Evolutionary conservation across 768 basidiomycete species (phyloP).

Genomic region (Russula earlei): DNA sequence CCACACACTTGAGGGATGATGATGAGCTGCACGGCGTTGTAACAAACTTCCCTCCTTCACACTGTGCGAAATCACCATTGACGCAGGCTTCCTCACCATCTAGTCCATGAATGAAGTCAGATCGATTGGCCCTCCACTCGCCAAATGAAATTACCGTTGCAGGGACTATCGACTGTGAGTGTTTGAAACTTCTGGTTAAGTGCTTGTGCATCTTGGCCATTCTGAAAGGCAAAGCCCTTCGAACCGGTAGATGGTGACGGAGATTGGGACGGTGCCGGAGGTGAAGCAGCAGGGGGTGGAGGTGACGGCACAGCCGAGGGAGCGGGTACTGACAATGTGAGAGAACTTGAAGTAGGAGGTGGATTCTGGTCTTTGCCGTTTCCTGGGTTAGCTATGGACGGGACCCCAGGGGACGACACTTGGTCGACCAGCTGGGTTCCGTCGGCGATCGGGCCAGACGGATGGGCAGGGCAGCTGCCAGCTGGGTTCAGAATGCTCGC

Average conservation of each 20-base stretch:
- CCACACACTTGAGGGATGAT: slow-evolving; percentile 26
- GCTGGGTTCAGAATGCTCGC: slow-evolving; percentile 33
- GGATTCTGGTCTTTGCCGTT: neutral
- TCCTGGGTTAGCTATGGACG: neutral
- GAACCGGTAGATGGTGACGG: neutral
- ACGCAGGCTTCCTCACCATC: slow-evolving; percentile 32
- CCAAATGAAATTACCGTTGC: slow-evolving; percentile 23
- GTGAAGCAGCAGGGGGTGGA: neutral
- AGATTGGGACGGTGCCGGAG: neutral
- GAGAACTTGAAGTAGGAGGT: slow-evolving; percentile 9
- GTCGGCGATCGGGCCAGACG: slow-evolving; percentile 39
- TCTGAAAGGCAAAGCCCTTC: slow-evolving; percentile 22
- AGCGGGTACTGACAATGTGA: neutral
- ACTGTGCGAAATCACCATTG: slow-evolving; percentile 32
- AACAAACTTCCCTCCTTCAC: slow-evolving; percentile 29
- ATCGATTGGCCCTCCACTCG: neutral
- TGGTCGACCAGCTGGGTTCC: slow-evolving; percentile 35
- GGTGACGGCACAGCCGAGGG: neutral
- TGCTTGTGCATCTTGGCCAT: slow-evolving; percentile 31
- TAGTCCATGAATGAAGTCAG: slow-evolving; percentile 6
- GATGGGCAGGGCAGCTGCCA: slow-evolving; percentile 43
- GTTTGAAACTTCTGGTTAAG: slow-evolving; percentile 30
- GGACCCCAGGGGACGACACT: slow-evolving; percentile 30
- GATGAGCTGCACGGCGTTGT: slow-evolving; percentile 27
- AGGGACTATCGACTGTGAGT: slow-evolving; percentile 24